Evolutionary conservation across 305 asterid genomes (phyloP).

Genomic region (Solanum hybrid): DNA sequence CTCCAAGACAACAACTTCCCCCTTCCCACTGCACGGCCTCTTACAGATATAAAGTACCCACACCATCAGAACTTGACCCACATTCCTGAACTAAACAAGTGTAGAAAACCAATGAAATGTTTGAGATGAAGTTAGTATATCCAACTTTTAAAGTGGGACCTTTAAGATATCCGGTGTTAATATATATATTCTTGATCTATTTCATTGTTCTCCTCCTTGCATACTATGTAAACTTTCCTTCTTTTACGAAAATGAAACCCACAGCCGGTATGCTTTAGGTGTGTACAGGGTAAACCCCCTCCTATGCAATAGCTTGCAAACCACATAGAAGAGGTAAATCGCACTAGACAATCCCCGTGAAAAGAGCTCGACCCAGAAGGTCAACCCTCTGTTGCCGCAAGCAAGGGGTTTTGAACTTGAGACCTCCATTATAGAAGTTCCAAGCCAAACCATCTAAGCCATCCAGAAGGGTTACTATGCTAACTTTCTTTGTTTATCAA

Average conservation of each 20-base stretch:
- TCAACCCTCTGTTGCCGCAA: no score
- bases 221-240: neutral
- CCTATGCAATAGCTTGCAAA: neutral
- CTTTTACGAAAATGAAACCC: neutral
- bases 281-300: neutral
- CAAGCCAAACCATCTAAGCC: no score
- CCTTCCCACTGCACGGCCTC: neutral
- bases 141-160: neutral
- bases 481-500: no score
- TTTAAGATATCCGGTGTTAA: neutral
- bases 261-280: neutral
- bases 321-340: no score
- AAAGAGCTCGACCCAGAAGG: no score
- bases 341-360: no score
- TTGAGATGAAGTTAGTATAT: neutral
- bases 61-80: neutral
- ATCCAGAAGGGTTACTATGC: no score
- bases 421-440: no score
- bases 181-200: no score
- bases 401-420: no score
- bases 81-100: neutral
- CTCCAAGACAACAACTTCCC: neutral
- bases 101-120: neutral
- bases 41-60: neutral
- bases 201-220: neutral